Conservation (phyloP, 352 stramenopile species). For the Pythium sukuiense region DNA sequence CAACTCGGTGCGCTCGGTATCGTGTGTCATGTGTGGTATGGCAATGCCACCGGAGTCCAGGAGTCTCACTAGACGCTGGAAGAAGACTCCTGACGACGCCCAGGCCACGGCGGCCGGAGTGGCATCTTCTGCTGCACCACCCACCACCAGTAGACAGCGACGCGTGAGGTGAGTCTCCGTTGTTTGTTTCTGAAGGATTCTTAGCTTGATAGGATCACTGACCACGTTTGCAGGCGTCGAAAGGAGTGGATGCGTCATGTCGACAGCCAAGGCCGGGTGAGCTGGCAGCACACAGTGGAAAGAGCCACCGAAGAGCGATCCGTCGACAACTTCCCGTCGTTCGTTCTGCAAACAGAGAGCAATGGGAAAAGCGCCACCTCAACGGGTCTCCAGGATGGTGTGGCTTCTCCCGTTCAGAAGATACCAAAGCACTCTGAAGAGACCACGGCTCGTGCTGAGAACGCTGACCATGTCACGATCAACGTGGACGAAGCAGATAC, state of each 20-base stretch:
- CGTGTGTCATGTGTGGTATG: neutral
- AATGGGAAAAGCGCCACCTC: no score
- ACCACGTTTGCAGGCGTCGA: conserved; percentile 1
- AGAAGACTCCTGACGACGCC: no score
- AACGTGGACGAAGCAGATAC: conserved; percentile 5
- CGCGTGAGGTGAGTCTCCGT: neutral
- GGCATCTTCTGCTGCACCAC: no score
- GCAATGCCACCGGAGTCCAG: conserved; percentile 14
- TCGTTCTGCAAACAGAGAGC: conserved; percentile 4
- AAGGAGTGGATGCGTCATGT: conserved; percentile 4
- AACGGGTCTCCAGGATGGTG: no score
- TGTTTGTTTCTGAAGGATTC: no score
- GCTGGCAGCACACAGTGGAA: conserved; percentile 2
- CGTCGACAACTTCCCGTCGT: neutral
- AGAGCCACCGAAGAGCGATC: neutral
- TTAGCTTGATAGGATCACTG: no score
- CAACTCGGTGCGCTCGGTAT: conserved; percentile 10
- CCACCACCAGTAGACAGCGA: neutral
- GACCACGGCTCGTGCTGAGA: neutral
- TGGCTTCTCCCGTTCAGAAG: no score
- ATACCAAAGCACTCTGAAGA: neutral
- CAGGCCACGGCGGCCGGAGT: no score
- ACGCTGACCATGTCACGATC: neutral
- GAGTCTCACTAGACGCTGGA: no score
- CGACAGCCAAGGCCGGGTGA: conserved; percentile 6